Evolutionary conservation across 345 rosid genomes (phyloP).

Genomic region (Boechera divaricarpa): DNA sequence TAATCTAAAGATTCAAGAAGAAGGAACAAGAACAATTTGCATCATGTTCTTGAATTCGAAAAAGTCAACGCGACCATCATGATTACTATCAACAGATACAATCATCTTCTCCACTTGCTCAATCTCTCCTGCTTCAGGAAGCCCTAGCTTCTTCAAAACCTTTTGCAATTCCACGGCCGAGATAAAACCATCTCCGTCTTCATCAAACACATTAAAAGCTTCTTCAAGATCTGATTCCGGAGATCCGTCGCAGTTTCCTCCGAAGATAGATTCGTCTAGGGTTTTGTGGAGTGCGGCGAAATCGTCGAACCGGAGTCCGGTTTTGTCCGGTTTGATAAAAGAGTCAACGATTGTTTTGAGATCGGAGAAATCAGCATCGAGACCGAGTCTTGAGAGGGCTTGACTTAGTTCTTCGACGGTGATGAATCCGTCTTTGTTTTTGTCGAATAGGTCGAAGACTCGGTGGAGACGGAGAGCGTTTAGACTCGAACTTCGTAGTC

Average conservation of each 20-base stretch:
- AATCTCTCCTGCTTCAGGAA: slow-evolving; percentile 71
- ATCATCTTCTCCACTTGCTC: slow-evolving; percentile 82
- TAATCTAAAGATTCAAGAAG: slow-evolving; percentile 40
- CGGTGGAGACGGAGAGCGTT: slow-evolving; percentile 77
- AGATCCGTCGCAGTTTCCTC: slow-evolving; percentile 31
- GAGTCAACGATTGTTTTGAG: slow-evolving; percentile 62
- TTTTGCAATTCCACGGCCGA: slow-evolving; percentile 78
- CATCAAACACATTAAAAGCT: slow-evolving; percentile 96
- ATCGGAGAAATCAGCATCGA: slow-evolving; percentile 59
- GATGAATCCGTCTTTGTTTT: slow-evolving; percentile 70
- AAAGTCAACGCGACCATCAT: slow-evolving; percentile 90
- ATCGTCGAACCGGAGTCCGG: slow-evolving; percentile 68
- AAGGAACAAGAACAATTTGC: slow-evolving; percentile 58
- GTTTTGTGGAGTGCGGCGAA: slow-evolving; percentile 69
- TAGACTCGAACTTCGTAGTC: slow-evolving; percentile 60
- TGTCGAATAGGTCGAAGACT: slow-evolving; percentile 80
- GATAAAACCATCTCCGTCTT: slow-evolving; percentile 84
- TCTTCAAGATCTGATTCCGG: slow-evolving; percentile 75
- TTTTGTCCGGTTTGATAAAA: slow-evolving; percentile 54
- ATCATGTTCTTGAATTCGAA: slow-evolving; percentile 92
- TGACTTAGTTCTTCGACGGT: slow-evolving; percentile 64
- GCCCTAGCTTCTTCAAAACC: slow-evolving; percentile 74
- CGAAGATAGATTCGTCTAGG: slow-evolving; percentile 54
- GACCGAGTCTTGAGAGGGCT: slow-evolving; percentile 70
- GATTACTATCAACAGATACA: slow-evolving; percentile 71